Evolutionary conservation across 2,329 filamentous ascomycete genomes (phyloP).

Genomic region (Penicillium vulpinum): DNA sequence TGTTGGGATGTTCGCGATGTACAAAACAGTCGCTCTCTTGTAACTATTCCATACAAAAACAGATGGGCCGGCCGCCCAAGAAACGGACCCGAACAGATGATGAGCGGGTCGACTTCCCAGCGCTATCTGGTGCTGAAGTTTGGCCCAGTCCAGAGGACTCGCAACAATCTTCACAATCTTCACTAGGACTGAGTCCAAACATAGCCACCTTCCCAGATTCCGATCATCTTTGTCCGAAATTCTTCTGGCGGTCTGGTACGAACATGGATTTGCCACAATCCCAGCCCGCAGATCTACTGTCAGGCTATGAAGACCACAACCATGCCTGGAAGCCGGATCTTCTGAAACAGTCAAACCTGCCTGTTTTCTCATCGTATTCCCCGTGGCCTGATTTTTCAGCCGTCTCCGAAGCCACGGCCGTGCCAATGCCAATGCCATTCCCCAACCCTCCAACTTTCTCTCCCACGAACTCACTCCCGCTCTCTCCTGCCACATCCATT

Average conservation of each 20-base stretch:
- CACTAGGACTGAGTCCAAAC: conserved; percentile 18
- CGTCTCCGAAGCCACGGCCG: conserved; percentile 34
- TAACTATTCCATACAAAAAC: conserved; percentile 50
- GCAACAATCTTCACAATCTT: conserved; percentile 19
- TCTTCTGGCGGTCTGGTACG: conserved; percentile 16
- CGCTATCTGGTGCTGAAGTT: conserved; percentile 15
- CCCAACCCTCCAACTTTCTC: conserved; percentile 20
- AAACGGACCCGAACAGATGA: conserved; percentile 38
- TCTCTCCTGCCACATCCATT: conserved; percentile 24
- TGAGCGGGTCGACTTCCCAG: conserved; percentile 17
- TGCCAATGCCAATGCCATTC: conserved; percentile 18
- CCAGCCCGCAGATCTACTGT: conserved; percentile 20
- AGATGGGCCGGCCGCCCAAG: conserved; percentile 51
- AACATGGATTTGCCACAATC: conserved; percentile 8
- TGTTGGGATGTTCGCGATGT: conserved; percentile 46
- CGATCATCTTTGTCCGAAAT: conserved; percentile 29
- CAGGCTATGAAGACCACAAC: conserved; percentile 27
- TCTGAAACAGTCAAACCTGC: conserved; percentile 22
- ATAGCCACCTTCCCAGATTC: conserved; percentile 22
- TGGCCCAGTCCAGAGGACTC: conserved; percentile 27
- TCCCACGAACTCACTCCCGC: conserved; percentile 20
- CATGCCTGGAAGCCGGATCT: conserved; percentile 27
- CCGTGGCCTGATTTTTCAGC: conserved; percentile 47
- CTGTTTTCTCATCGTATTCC: conserved; percentile 31
- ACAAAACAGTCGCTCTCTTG: conserved; percentile 44